Conservation (phyloP, 441 rosid species). For the Croton setiger region DNA sequence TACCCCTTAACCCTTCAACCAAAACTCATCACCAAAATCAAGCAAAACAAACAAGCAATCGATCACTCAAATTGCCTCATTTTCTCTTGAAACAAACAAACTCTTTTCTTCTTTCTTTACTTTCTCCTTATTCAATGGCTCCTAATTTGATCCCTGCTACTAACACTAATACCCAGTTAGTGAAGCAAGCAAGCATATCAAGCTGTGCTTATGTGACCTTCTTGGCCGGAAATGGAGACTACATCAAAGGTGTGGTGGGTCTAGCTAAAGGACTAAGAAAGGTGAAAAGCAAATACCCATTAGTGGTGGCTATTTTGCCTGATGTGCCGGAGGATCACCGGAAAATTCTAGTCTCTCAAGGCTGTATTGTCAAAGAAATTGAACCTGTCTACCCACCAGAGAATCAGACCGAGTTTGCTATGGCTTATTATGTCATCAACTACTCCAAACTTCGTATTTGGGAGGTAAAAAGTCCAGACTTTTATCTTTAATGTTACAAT, state of each 20-base stretch:
- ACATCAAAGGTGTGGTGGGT: slow-evolving; percentile 73
- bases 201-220: slow-evolving; percentile 61
- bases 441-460: slow-evolving; percentile 77
- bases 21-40: neutral
- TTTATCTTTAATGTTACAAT: too few relatives aligned
- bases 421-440: slow-evolving; percentile 69
- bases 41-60: too few relatives aligned
- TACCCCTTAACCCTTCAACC: neutral
- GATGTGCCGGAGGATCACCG: slow-evolving; percentile 79
- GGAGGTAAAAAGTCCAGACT: too few relatives aligned
- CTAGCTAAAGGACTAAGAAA: slow-evolving; percentile 75
- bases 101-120: neutral
- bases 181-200: slow-evolving; percentile 27
- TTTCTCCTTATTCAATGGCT: slow-evolving; percentile 33
- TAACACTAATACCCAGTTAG: slow-evolving; percentile 8
- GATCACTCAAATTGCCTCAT: neutral
- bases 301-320: slow-evolving; percentile 63
- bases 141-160: slow-evolving; percentile 19
- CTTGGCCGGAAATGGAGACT: slow-evolving; percentile 71
- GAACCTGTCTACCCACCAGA: slow-evolving; percentile 61
- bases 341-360: slow-evolving; percentile 54
- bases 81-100: neutral
- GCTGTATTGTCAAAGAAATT: slow-evolving; percentile 64
- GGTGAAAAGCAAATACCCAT: slow-evolving; percentile 62
- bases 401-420: slow-evolving; percentile 45